Base-by-base conservation (phyloP, 306 rosid genomes). In the Castanea mollissima region DNA sequence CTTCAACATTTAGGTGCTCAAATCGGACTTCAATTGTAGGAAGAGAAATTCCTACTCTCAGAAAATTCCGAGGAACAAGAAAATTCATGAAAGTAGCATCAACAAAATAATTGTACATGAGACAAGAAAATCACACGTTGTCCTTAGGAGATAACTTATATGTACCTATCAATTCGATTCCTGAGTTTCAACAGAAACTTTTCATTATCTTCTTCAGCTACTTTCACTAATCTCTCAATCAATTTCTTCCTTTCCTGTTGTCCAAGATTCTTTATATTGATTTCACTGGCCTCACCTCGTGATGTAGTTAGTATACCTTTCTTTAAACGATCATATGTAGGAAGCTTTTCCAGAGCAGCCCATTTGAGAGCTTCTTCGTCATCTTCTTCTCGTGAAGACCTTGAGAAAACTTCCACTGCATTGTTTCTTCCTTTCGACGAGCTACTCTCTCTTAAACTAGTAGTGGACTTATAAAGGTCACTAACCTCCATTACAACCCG, bases 11-110 rank as follows among this genome's bases (percentile, higher is more conserved):
- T 19, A 90, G 79, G 58, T 84, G 76, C 89, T 88, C 88, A 79
- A 64, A 88, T 49, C 94, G 69, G 55, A 82, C 88, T 77, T 90
- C 94, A 74, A 90, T 84, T 19, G 88, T 82, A 3, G 94, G 94
- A 65, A 90, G 46, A 15, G 63, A 19, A 78, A 88, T 76, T 78
- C 91, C 94, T 82, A 90, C 94, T 75, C 93, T 90, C 73, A 73
- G 4, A 67, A 68, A 15, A 38, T 31, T 65, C 5, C 27, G 23
- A 25, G 11, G n/a, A 73, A 49, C 41, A 6, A 76, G 19, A 9
- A 77, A 9, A n/a, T 34, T 34, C 2, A 25, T 9, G 11, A 54
- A 6, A 21, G 12, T 9, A 51, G 3, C 3, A 44, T 25, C 49
- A 2, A 35, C 27, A 25, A 25, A 25, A 25, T 25, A 25, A 25